phyloP scores from a whole-genome alignment of 257 asterid genomes.

The Solanum virginianum region DNA sequence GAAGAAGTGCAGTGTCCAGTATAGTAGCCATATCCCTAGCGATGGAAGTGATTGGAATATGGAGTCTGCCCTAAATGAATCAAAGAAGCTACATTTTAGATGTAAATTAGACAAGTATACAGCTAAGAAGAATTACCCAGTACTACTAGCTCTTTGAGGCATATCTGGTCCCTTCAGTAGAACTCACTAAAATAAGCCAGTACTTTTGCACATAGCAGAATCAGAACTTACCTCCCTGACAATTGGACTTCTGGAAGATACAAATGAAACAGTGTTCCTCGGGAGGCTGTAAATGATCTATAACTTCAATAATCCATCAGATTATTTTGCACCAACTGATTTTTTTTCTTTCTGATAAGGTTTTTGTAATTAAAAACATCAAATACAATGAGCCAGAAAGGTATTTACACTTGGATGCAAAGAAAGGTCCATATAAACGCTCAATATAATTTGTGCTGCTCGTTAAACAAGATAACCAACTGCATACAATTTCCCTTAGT shows the following conservation, averaged over 20 bases:
- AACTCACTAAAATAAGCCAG: neutral
- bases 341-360: neutral
- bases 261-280: neutral
- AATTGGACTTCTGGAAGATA: neutral
- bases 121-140: neutral
- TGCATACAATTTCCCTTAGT: neutral
- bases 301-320: neutral
- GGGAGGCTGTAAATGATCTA: neutral
- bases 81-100: neutral
- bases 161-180: neutral
- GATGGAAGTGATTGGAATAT: constrained; percentile 57
- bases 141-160: neutral
- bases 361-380: neutral
- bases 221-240: neutral
- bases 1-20: constrained; percentile 85
- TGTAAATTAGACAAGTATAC: constrained; percentile 1
- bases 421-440: neutral
- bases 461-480: neutral
- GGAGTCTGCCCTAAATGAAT: constrained; percentile 48
- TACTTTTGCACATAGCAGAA: neutral
- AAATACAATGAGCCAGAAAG: neutral
- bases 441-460: neutral
- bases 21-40: constrained; percentile 95
- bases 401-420: neutral
- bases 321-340: neutral